These are phyloP conservation scores for Lotus japonicus DNA, from an alignment of 306 rosid species.

Conservation along the genomic window DNA sequence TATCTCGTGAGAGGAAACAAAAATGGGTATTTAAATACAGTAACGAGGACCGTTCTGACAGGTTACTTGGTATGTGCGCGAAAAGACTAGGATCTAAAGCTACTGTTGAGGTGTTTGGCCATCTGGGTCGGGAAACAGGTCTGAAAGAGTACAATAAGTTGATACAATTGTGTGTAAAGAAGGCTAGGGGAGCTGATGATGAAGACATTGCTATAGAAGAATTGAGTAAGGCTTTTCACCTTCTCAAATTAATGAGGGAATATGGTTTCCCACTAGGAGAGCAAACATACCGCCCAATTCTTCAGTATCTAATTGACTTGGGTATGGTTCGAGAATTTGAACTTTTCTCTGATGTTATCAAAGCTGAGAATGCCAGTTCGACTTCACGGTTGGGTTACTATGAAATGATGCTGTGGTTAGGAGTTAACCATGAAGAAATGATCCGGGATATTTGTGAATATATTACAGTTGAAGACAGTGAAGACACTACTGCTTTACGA, in stretches of 20 bases:
- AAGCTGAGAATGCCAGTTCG: constrained; percentile 41
- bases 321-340: constrained; percentile 62
- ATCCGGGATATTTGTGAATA: constrained; percentile 57
- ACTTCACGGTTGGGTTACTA: constrained; percentile 67
- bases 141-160: constrained; percentile 53
- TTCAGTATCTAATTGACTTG: constrained; percentile 57
- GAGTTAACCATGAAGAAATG: constrained; percentile 53
- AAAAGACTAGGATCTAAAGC: constrained; percentile 42
- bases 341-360: constrained; percentile 45
- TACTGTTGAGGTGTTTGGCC: constrained; percentile 36
- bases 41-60: constrained; percentile 20
- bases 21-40: constrained; percentile 41
- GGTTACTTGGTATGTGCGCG: constrained; percentile 35
- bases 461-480: constrained; percentile 34
- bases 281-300: constrained; percentile 54
- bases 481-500: constrained; percentile 38
- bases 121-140: constrained; percentile 58
- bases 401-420: constrained; percentile 72
- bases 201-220: constrained; percentile 45
- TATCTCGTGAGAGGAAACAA: constrained; percentile 50
- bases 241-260: constrained; percentile 54
- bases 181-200: constrained; percentile 46
- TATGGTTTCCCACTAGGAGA: constrained; percentile 53
- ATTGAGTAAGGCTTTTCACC: constrained; percentile 42
- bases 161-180: constrained; percentile 41